Evolutionary conservation across 805 yeast genomes (phyloP).

Genomic region (Starmerella scarabaei): DNA sequence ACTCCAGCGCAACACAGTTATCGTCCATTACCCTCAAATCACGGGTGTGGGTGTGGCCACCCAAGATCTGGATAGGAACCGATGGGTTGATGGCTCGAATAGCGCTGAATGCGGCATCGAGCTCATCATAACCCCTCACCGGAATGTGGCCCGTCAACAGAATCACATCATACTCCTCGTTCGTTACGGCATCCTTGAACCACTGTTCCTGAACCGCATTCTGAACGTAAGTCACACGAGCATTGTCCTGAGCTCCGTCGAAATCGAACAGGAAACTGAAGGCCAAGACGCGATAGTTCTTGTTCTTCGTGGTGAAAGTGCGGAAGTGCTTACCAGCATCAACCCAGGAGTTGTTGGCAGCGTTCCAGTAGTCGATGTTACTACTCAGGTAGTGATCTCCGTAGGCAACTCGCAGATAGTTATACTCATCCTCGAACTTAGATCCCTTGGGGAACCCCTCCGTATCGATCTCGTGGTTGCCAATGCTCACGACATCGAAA

Average conservation of each 20-base stretch:
- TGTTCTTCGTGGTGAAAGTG: constrained; percentile 50
- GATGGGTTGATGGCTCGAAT: constrained; percentile 50
- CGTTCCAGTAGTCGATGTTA: constrained; percentile 29
- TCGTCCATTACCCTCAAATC: constrained; percentile 64
- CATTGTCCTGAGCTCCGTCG: constrained; percentile 41
- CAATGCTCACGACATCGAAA: constrained; percentile 70
- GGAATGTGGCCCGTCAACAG: constrained; percentile 75
- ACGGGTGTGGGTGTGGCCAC: constrained; percentile 88
- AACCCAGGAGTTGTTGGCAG: constrained; percentile 29
- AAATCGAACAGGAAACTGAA: constrained; percentile 76
- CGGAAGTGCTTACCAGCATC: constrained; percentile 58
- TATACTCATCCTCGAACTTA: constrained; percentile 55
- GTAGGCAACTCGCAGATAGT: constrained; percentile 40
- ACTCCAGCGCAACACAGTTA: constrained; percentile 64
- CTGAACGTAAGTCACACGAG: constrained; percentile 50
- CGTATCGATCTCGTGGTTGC: constrained; percentile 87
- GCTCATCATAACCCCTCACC: constrained; percentile 45
- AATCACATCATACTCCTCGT: constrained; percentile 45
- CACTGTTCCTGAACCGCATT: constrained; percentile 46
- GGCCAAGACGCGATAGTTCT: constrained; percentile 42
- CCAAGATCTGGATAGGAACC: constrained; percentile 67
- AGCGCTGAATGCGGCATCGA: constrained; percentile 34
- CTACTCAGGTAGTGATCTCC: constrained; percentile 48
- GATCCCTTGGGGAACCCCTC: constrained; percentile 58
- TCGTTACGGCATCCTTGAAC: constrained; percentile 40